These are phyloP conservation scores for Sophora flavescens DNA, from an alignment of 306 rosid species.

Conservation along the genomic window DNA sequence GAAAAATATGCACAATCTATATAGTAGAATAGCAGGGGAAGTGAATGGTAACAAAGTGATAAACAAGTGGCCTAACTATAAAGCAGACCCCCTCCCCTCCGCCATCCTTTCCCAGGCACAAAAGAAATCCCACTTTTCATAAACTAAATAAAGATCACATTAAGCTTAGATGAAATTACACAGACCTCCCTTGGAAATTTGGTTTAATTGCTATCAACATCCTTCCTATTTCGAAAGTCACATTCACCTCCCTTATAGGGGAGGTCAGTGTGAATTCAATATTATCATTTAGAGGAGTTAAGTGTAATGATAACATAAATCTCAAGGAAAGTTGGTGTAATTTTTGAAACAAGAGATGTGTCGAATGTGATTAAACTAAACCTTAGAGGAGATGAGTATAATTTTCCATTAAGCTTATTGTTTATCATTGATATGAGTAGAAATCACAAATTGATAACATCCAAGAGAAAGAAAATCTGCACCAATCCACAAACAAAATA, in stretches of 20 bases:
- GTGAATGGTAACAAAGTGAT: background rate
- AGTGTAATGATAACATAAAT: too few relatives aligned
- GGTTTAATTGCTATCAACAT: too few relatives aligned
- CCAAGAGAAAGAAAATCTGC: slow-evolving; percentile 9
- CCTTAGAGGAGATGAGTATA: too few relatives aligned
- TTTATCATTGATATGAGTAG: background rate
- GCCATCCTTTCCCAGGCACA: background rate
- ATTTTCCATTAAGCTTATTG: background rate
- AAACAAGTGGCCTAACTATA: too few relatives aligned
- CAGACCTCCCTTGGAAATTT: too few relatives aligned
- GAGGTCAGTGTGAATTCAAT: too few relatives aligned
- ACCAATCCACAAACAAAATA: background rate
- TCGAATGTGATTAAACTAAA: too few relatives aligned
- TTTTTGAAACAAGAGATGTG: too few relatives aligned
- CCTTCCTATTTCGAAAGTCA: too few relatives aligned
- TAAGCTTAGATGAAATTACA: background rate
- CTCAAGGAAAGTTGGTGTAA: too few relatives aligned
- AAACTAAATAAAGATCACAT: background rate
- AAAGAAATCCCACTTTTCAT: background rate
- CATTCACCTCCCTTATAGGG: too few relatives aligned
- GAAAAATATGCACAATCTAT: background rate
- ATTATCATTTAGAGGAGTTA: too few relatives aligned
- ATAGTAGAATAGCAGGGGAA: background rate
- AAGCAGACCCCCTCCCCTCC: background rate
- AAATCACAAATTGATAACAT: slow-evolving; percentile 3